phyloP scores from a whole-genome alignment of 331 rosid genomes.

The Rhamnella rubrinervis region DNA sequence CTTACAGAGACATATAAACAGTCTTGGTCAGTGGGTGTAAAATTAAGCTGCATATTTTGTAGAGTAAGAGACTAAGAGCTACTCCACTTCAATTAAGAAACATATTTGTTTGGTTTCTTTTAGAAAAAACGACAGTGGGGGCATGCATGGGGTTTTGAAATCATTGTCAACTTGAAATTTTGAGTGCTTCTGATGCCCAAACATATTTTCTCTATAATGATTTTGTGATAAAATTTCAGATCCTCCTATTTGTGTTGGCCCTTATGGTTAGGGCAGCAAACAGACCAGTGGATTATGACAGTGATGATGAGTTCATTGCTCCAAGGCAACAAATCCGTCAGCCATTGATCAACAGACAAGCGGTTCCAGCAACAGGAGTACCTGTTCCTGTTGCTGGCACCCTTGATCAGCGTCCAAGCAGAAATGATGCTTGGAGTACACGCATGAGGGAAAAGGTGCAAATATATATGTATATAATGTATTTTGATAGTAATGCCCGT shows the following conservation, averaged over 20 bases:
- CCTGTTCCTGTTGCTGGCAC: slow-evolving; percentile 81
- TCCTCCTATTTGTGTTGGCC: slow-evolving; percentile 59
- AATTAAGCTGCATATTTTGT: neutral
- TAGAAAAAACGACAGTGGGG: no score
- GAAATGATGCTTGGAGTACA: slow-evolving; percentile 98
- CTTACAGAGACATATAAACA: neutral
- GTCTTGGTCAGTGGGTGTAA: neutral
- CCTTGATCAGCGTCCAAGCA: slow-evolving; percentile 63
- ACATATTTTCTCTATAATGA: neutral
- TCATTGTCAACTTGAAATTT: neutral
- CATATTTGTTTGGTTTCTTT: no score
- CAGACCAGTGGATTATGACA: slow-evolving; percentile 77
- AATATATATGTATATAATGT: no score
- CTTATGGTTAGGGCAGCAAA: slow-evolving; percentile 82
- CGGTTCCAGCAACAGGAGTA: slow-evolving; percentile 67
- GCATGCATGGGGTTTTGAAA: neutral
- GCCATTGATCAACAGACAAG: slow-evolving; percentile 75
- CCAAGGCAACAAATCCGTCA: slow-evolving; percentile 77
- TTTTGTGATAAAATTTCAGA: slow-evolving; percentile 32
- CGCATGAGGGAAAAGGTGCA: slow-evolving; percentile 98
- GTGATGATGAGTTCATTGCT: slow-evolving; percentile 82
- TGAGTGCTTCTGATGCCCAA: neutral
- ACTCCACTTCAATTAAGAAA: no score
- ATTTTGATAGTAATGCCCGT: neutral
- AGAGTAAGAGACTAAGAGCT: neutral